A percentile compares a stretch with the other conserved stretches of the same genome.
Evolutionary conservation across 768 basidiomycete genomes (phyloP).

Genomic region (Phlebiopsis gigantea): DNA sequence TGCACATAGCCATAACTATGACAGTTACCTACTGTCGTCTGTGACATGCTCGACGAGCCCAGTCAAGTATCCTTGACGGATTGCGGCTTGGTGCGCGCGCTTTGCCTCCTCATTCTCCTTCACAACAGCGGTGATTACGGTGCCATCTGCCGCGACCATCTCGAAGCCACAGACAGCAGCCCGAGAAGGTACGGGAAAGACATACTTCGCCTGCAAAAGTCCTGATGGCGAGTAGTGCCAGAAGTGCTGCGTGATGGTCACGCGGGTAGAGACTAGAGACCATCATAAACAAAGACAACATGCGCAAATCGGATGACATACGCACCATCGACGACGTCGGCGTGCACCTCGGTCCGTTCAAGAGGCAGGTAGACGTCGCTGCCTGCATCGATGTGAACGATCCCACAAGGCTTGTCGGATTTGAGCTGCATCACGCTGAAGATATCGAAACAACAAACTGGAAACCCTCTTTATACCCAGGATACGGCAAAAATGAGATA

Average conservation of each 20-base stretch:
- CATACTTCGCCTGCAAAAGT: constrained; percentile 43
- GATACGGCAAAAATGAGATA: too few species aligned
- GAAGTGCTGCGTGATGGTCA: constrained; percentile 8
- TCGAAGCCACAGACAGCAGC: constrained; percentile 51
- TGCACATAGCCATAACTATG: not conserved
- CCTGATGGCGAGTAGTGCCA: not conserved
- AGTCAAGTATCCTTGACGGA: constrained; percentile 33
- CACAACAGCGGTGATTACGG: constrained; percentile 36
- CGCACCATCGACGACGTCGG: constrained; percentile 5
- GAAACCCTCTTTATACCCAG: too few species aligned
- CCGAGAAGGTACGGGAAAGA: constrained; percentile 52
- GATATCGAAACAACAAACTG: too few species aligned
- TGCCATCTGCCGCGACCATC: constrained; percentile 38
- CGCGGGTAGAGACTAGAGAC: not conserved
- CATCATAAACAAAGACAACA: not conserved
- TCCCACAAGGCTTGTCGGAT: not conserved
- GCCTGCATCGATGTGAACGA: not conserved
- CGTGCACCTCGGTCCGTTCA: constrained; percentile 3
- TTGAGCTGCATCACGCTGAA: not conserved
- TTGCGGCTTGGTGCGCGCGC: constrained; percentile 34
- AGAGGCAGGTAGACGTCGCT: not conserved
- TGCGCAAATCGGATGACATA: not conserved
- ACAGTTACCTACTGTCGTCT: constrained; percentile 30
- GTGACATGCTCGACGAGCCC: constrained; percentile 45
- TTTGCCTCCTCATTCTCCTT: constrained; percentile 44